Evolutionary conservation across 2,329 filamentous ascomycete species (phyloP).

Genomic region (Pseudogymnoascus sp.): DNA sequence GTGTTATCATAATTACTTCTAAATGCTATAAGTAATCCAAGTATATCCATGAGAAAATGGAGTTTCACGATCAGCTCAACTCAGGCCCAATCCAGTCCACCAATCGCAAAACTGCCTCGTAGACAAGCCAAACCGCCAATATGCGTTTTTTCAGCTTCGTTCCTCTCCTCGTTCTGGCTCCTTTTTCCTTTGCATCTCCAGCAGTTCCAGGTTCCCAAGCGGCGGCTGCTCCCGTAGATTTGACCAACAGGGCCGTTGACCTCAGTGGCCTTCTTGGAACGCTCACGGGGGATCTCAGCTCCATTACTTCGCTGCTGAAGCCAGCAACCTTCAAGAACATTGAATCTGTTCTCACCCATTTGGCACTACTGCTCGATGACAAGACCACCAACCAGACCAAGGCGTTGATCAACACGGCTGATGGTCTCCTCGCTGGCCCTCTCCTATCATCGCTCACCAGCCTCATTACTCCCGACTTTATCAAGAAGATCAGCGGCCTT

Average conservation of each 20-base stretch:
- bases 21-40: neutral
- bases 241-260: neutral
- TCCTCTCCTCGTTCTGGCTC: neutral
- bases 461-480: neutral
- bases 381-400: slow-evolving; percentile 11
- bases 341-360: neutral
- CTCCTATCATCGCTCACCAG: neutral
- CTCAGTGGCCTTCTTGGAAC: neutral
- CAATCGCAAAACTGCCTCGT: neutral
- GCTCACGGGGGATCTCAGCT: neutral
- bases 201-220: neutral
- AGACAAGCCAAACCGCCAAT: slow-evolving; percentile 1
- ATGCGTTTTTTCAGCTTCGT: slow-evolving; percentile 1
- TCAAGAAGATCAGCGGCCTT: neutral
- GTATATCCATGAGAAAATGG: neutral
- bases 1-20: neutral
- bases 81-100: neutral
- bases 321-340: slow-evolving; percentile 10
- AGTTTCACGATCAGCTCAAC: slow-evolving; percentile 5
- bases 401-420: neutral
- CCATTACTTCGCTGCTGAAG: slow-evolving; percentile 7
- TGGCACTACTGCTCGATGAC: slow-evolving; percentile 10
- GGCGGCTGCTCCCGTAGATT: neutral
- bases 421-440: neutral
- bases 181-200: neutral